These are phyloP conservation scores for Oryza glaberrima DNA, from an alignment of 176 grass and related monocot genomes.

Conservation along the genomic window DNA sequence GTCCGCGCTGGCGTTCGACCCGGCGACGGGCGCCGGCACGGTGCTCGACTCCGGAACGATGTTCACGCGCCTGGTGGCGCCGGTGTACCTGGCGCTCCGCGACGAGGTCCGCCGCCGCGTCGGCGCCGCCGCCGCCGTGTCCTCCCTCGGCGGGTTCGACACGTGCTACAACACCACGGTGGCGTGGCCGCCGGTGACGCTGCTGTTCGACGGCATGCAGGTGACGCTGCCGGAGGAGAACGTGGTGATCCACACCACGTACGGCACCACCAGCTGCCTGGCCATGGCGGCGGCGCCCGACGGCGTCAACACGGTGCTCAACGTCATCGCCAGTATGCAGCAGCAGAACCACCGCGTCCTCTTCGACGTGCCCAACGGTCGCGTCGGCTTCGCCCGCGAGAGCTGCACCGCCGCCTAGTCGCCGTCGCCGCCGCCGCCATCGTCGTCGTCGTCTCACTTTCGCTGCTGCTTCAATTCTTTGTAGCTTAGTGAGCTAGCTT, in stretches of 20 bases:
- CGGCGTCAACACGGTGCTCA: conserved; percentile 79
- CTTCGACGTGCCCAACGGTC: conserved; percentile 77
- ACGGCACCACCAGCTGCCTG: conserved; percentile 75
- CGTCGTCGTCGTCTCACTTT: not conserved
- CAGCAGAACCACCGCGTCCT: conserved; percentile 94
- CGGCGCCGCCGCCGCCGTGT: conserved; percentile 29
- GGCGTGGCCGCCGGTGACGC: conserved; percentile 54
- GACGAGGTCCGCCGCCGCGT: conserved; percentile 80
- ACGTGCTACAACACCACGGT: conserved; percentile 75
- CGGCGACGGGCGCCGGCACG: conserved; percentile 75
- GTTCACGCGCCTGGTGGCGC: conserved; percentile 81
- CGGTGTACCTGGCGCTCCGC: conserved; percentile 70
- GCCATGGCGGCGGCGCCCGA: conserved; percentile 72
- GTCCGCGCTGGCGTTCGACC: conserved; percentile 66
- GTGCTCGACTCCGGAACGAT: conserved; percentile 85
- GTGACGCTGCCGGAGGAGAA: conserved; percentile 82
- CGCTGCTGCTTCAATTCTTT: not conserved
- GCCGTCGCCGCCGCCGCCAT: not conserved
- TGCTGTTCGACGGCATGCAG: conserved; percentile 68
- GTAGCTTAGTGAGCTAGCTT: not conserved
- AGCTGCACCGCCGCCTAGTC: conserved; percentile 50
- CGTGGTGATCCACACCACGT: conserved; percentile 72
- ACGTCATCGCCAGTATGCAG: conserved; percentile 91
- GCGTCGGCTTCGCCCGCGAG: conserved; percentile 77
- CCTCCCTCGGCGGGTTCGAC: conserved; percentile 88